Evolutionary conservation across 1,139 yeast genomes (phyloP).

Genomic region (Arxiozyma bovina): DNA sequence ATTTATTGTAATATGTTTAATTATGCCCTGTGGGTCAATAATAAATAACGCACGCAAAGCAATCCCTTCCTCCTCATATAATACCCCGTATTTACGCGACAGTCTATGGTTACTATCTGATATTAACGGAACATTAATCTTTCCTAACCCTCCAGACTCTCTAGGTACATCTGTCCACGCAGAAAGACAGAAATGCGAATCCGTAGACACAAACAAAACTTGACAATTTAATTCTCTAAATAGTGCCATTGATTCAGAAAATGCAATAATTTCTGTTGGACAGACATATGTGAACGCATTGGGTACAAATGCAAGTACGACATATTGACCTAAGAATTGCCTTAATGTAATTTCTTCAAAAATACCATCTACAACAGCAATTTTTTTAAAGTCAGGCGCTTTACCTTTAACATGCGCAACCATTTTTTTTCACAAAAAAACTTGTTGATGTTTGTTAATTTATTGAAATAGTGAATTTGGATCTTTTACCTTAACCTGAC

Average conservation of each 20-base stretch:
- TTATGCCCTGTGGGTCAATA: slow-evolving; percentile 88
- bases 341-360: slow-evolving; percentile 91
- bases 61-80: slow-evolving; percentile 89
- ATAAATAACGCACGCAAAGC: slow-evolving; percentile 96
- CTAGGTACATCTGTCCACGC: slow-evolving; percentile 97
- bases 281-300: slow-evolving; percentile 98
- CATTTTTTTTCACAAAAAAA: slow-evolving; percentile 51
- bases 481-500: background rate
- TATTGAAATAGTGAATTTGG: background rate
- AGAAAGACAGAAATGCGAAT: slow-evolving; percentile 91
- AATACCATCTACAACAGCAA: slow-evolving; percentile 92
- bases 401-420: slow-evolving; percentile 86
- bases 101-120: slow-evolving; percentile 96
- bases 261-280: slow-evolving; percentile 98
- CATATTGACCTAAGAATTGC: slow-evolving; percentile 97
- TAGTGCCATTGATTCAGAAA: slow-evolving; percentile 87
- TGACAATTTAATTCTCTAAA: slow-evolving; percentile 81
- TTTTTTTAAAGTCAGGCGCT: slow-evolving; percentile 92
- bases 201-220: slow-evolving; percentile 93
- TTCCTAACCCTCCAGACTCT: slow-evolving; percentile 97
- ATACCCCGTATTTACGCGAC: slow-evolving; percentile 93
- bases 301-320: slow-evolving; percentile 91
- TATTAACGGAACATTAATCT: slow-evolving; percentile 83
- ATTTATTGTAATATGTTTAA: slow-evolving; percentile 95
- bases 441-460: background rate